Percentiles rank a stretch among this genome's conserved stretches.
These are phyloP conservation scores for Herpetomonas tarakana DNA, from an alignment of 208 protist species.

Conservation along the genomic window DNA sequence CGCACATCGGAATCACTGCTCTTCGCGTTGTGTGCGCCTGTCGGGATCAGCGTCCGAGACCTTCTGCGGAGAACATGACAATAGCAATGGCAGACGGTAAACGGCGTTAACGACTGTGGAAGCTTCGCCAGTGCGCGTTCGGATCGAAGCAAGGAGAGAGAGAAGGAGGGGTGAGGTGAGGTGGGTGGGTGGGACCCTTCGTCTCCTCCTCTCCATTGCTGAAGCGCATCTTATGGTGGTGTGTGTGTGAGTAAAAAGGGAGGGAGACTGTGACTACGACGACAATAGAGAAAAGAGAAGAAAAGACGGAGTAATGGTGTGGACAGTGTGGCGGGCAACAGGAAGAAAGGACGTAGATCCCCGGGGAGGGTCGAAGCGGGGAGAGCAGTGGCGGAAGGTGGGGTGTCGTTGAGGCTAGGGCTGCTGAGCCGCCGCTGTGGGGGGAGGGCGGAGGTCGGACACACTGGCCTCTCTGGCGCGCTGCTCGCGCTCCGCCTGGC, in stretches of 20 bases:
- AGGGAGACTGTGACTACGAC: background rate
- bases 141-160: background rate
- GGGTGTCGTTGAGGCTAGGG: no score
- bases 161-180: constrained; percentile 1
- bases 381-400: no score
- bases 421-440: no score
- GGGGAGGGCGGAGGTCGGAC: background rate
- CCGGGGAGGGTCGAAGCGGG: no score
- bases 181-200: background rate
- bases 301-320: background rate
- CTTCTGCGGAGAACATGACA: no score
- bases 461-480: constrained; percentile 19
- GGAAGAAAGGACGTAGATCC: no score
- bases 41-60: no score
- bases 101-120: no score
- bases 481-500: constrained; percentile 29
- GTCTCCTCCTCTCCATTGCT: background rate
- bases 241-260: background rate
- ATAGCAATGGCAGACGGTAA: no score
- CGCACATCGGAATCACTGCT: no score
- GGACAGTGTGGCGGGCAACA: no score
- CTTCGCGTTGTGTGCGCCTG: no score
- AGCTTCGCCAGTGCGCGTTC: background rate
- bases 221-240: background rate
- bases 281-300: constrained; percentile 4